A percentile compares a stretch with the other conserved stretches of the same genome.
These are phyloP conservation scores for Xylaria scruposa DNA, from an alignment of 495 filamentous ascomycete species.

Conservation along the genomic window DNA sequence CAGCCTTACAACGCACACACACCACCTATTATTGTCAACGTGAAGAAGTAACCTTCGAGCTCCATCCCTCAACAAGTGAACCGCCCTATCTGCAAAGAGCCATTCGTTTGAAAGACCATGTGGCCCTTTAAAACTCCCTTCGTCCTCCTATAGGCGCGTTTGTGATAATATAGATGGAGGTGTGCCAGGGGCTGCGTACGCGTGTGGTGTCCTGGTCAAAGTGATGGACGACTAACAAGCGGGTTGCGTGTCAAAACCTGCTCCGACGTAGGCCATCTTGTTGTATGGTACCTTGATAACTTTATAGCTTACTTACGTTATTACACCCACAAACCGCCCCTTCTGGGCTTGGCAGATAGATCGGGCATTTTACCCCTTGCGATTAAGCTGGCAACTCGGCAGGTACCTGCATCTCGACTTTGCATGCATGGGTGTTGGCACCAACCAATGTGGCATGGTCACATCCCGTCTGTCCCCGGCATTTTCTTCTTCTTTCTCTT, in stretches of 20 bases:
- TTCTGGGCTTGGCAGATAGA: neutral
- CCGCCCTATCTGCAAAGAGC: neutral
- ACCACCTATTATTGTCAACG: neutral
- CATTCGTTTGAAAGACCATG: no score
- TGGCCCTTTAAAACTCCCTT: neutral
- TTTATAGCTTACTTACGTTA: no score
- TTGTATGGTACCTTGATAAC: neutral
- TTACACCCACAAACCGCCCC: neutral
- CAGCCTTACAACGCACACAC: conserved; percentile 8
- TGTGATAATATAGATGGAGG: neutral
- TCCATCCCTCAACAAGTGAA: neutral
- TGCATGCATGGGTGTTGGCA: conserved; percentile 6
- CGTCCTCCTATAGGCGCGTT: neutral
- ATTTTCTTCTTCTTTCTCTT: neutral
- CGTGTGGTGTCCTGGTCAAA: neutral
- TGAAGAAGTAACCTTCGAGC: neutral
- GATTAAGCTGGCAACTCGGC: neutral
- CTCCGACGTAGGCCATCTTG: conserved; percentile 13
- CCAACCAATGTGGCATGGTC: conserved; percentile 14
- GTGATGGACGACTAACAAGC: neutral
- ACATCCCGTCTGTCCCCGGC: neutral
- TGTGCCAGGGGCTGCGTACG: neutral
- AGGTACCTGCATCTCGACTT: conserved; percentile 22
- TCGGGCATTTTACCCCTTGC: neutral
- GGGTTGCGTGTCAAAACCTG: neutral